These are phyloP conservation scores for Claviceps spartinae DNA, from an alignment of 2,329 filamentous ascomycete species.

Conservation along the genomic window DNA sequence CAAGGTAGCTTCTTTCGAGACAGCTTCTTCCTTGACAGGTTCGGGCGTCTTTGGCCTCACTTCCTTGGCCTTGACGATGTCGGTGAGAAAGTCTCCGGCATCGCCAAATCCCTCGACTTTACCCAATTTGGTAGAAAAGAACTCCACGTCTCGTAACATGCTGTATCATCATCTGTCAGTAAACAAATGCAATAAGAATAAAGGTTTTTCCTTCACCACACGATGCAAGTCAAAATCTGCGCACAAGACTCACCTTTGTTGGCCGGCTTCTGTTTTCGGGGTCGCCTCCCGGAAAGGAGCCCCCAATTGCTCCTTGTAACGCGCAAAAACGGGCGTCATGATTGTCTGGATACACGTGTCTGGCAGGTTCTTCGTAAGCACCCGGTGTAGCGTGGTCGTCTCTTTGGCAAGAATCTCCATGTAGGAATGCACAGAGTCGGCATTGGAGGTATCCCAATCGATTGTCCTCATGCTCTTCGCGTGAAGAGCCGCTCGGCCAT, in stretches of 20 bases:
- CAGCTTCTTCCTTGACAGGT: constrained; percentile 6
- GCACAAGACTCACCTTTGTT: constrained; percentile 47
- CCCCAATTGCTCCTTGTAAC: constrained; percentile 68
- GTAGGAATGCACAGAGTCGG: constrained; percentile 44
- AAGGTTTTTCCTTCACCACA: too few relatives aligned
- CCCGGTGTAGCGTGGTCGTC: constrained; percentile 70
- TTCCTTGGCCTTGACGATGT: constrained; percentile 49
- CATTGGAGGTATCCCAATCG: constrained; percentile 51
- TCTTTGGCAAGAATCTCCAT: constrained; percentile 84
- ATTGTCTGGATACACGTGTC: constrained; percentile 67
- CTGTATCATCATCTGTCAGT: constrained; percentile 26
- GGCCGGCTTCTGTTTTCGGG: constrained; percentile 53
- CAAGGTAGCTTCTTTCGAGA: background rate
- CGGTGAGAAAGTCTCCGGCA: constrained; percentile 54
- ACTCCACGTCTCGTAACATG: constrained; percentile 63
- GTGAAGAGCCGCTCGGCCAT: constrained; percentile 57
- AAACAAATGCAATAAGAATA: background rate
- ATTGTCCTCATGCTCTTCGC: constrained; percentile 62
- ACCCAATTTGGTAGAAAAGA: constrained; percentile 55
- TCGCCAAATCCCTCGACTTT: constrained; percentile 71
- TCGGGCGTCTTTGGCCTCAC: constrained; percentile 16
- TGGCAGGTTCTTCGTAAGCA: constrained; percentile 68
- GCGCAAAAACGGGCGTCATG: constrained; percentile 72
- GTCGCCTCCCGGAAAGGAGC: constrained; percentile 52
- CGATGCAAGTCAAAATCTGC: too few relatives aligned